Evolutionary conservation across 441 rosid species (phyloP).

Genomic region (Erodium moschatum): DNA sequence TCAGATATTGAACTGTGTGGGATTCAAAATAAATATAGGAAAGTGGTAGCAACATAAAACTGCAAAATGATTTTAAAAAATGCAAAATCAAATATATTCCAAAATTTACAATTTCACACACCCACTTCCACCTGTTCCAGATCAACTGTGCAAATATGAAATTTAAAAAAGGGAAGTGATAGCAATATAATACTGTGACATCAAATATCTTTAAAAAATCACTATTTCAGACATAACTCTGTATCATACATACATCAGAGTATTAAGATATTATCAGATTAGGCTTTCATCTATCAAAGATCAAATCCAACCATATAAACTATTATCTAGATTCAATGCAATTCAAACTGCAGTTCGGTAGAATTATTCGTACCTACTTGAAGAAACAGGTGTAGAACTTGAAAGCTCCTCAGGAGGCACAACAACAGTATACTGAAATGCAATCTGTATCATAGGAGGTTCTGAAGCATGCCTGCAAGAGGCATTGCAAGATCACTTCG

Average conservation of each 20-base stretch:
- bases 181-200: too few relatives aligned
- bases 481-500: slow-evolving; percentile 5
- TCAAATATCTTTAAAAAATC: too few relatives aligned
- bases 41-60: neutral
- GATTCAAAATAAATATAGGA: neutral
- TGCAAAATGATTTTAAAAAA: neutral
- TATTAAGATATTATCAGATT: neutral
- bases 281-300: neutral
- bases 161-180: too few relatives aligned
- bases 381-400: slow-evolving; percentile 40
- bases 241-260: neutral
- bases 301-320: neutral
- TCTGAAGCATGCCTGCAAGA: slow-evolving; percentile 64
- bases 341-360: slow-evolving; percentile 10
- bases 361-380: slow-evolving; percentile 53
- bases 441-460: slow-evolving; percentile 84
- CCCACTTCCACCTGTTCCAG: too few relatives aligned
- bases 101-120: too few relatives aligned
- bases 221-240: too few relatives aligned
- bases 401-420: slow-evolving; percentile 75
- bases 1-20: neutral
- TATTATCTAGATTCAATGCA: neutral
- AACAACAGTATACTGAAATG: slow-evolving; percentile 82
- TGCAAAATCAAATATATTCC: neutral
- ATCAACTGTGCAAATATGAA: too few relatives aligned